Evolutionary conservation across 2,329 filamentous ascomycete genomes (phyloP).

Genomic region (Colletotrichum euphorbiae): DNA sequence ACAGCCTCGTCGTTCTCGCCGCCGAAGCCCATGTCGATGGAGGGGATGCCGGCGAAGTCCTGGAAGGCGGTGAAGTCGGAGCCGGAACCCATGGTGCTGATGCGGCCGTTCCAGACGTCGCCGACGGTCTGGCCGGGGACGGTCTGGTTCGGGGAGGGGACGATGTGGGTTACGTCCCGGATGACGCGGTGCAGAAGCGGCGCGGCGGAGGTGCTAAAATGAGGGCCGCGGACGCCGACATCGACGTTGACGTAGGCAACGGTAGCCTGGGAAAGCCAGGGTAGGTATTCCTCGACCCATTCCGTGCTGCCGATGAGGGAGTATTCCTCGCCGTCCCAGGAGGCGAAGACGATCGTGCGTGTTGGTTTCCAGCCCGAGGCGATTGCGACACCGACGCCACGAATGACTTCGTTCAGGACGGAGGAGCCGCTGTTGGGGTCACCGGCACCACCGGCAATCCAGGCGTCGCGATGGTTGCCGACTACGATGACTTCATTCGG

Average conservation of each 20-base stretch:
- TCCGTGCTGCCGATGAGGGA: conserved; percentile 88
- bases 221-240: conserved; percentile 73
- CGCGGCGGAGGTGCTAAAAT: conserved; percentile 75
- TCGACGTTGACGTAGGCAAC: conserved; percentile 92
- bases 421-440: conserved; percentile 88
- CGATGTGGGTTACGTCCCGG: conserved; percentile 71
- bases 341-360: conserved; percentile 90
- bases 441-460: conserved; percentile 83
- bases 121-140: conserved; percentile 76
- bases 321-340: conserved; percentile 88
- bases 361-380: conserved; percentile 71
- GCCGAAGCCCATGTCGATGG: conserved; percentile 72
- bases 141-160: conserved; percentile 82
- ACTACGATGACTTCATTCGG: conserved; percentile 87
- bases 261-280: conserved; percentile 79
- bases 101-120: conserved; percentile 73
- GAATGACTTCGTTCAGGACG: conserved; percentile 81
- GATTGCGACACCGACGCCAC: conserved; percentile 78
- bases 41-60: conserved; percentile 76
- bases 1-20: conserved; percentile 60
- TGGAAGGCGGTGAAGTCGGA: conserved; percentile 82
- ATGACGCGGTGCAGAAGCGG: conserved; percentile 82
- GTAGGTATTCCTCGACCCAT: conserved; percentile 91
- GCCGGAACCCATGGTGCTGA: conserved; percentile 76
- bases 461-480: conserved; percentile 93